These are phyloP conservation scores for Cladosporium phlei DNA, from an alignment of 2,329 filamentous ascomycete genomes.

Conservation along the genomic window DNA sequence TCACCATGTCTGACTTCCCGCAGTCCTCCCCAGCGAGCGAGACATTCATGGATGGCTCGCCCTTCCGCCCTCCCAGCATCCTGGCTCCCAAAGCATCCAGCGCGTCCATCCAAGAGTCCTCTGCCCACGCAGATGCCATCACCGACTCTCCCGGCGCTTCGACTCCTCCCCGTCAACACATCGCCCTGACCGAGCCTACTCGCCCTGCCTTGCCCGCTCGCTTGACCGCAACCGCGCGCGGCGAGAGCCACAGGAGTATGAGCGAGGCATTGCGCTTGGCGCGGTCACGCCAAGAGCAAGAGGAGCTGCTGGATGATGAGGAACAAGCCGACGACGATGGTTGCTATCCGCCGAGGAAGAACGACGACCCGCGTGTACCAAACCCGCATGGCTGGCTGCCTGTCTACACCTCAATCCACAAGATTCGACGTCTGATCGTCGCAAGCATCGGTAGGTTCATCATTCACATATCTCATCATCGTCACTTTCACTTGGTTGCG, in stretches of 20 bases:
- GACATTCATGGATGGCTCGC: background rate
- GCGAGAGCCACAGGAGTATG: conserved; percentile 32
- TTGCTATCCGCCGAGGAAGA: conserved; percentile 36
- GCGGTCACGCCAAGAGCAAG: conserved; percentile 45
- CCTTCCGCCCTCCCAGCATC: conserved; percentile 9
- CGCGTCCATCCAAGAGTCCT: conserved; percentile 10
- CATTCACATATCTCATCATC: background rate
- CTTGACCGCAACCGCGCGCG: conserved; percentile 20
- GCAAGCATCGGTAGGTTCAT: conserved; percentile 40
- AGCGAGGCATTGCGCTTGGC: conserved; percentile 36
- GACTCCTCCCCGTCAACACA: conserved; percentile 13
- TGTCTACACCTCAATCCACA: conserved; percentile 73
- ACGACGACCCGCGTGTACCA: conserved; percentile 38
- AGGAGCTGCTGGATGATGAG: conserved; percentile 43
- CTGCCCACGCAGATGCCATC: background rate
- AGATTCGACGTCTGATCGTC: conserved; percentile 43
- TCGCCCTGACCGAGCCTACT: conserved; percentile 24
- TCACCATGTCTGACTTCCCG: no score
- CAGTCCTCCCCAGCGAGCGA: background rate
- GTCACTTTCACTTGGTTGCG: background rate
- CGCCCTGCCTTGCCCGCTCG: conserved; percentile 27
- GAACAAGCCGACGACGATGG: conserved; percentile 44
- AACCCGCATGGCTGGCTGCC: conserved; percentile 61
- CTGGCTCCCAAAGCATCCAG: conserved; percentile 7
- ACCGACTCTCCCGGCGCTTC: background rate